Percentiles rank a stretch among this genome's conserved stretches.
Evolutionary conservation across 768 basidiomycete genomes (phyloP).

Genomic region (Termitomyces sp.): DNA sequence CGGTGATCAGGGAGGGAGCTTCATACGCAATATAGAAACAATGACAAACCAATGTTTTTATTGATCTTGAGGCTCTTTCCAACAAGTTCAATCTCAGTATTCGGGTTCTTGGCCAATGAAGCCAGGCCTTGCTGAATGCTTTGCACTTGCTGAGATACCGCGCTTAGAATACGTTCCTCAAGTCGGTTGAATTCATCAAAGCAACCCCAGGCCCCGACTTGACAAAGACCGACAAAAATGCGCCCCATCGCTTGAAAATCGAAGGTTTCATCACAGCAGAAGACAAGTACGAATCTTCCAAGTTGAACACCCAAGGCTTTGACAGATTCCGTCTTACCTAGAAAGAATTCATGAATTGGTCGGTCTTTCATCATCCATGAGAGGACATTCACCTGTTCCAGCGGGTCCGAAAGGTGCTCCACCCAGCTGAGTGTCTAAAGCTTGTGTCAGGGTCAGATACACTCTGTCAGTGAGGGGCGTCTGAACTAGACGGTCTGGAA

Average conservation of each 20-base stretch:
- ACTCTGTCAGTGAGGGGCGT: constrained; percentile 97
- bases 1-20: not conserved
- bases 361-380: not conserved
- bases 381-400: constrained; percentile 66
- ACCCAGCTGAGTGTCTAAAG: constrained; percentile 90
- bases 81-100: constrained; percentile 91
- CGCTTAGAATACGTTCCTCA: constrained; percentile 95
- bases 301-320: constrained; percentile 97
- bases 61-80: constrained; percentile 93
- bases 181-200: constrained; percentile 98
- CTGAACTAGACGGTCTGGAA: constrained; percentile 95
- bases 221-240: constrained; percentile 97
- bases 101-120: constrained; percentile 77
- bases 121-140: constrained; percentile 95
- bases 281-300: constrained; percentile 99
- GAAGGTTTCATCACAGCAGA: constrained; percentile 99
- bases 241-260: constrained; percentile 99
- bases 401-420: constrained; percentile 98
- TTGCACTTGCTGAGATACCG: constrained; percentile 98
- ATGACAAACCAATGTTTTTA: constrained; percentile 75
- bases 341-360: constrained; percentile 3
- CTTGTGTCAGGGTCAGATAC: constrained; percentile 95
- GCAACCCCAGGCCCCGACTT: constrained; percentile 99
- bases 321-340: constrained; percentile 98
- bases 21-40: not conserved